Evolutionary conservation across 371 early-diverging fungal species (phyloP).

Genomic region (Lichtheimia ramosa): DNA sequence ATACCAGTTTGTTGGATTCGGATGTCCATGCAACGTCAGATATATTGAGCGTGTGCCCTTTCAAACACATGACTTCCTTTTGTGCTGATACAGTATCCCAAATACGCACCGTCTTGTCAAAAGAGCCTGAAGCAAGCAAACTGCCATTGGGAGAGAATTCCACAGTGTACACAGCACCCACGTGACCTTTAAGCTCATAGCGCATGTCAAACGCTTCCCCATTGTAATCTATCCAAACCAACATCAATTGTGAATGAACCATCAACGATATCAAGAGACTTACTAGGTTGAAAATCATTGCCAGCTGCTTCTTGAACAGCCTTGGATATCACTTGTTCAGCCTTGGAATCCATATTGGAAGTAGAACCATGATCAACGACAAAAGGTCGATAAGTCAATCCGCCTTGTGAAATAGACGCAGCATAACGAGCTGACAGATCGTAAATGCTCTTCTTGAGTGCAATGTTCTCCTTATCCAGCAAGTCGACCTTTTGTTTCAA

Average conservation of each 20-base stretch:
- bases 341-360: conserved; percentile 16
- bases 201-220: conserved; percentile 52
- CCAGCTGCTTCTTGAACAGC: conserved; percentile 50
- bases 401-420: conserved; percentile 51
- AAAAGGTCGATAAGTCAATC: conserved; percentile 35
- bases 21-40: conserved; percentile 82
- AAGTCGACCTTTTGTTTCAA: conserved; percentile 78
- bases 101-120: conserved; percentile 88
- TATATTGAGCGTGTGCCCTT: conserved; percentile 77
- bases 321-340: conserved; percentile 49
- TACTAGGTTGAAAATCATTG: conserved; percentile 11
- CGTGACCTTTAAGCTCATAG: conserved; percentile 72
- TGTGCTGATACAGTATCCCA: conserved; percentile 80
- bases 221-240: conserved; percentile 25
- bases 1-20: conserved; percentile 73
- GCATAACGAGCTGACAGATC: conserved; percentile 80
- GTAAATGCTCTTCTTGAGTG: conserved; percentile 82
- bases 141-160: conserved; percentile 82
- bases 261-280: no score
- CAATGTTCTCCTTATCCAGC: conserved; percentile 81
- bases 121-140: conserved; percentile 83
- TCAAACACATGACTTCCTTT: conserved; percentile 70
- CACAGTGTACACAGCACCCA: conserved; percentile 84
- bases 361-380: conserved; percentile 38
- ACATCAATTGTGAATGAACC: background rate